Conservation (phyloP, 2,329 filamentous ascomycete genomes). For the Diaporthe sp. region DNA sequence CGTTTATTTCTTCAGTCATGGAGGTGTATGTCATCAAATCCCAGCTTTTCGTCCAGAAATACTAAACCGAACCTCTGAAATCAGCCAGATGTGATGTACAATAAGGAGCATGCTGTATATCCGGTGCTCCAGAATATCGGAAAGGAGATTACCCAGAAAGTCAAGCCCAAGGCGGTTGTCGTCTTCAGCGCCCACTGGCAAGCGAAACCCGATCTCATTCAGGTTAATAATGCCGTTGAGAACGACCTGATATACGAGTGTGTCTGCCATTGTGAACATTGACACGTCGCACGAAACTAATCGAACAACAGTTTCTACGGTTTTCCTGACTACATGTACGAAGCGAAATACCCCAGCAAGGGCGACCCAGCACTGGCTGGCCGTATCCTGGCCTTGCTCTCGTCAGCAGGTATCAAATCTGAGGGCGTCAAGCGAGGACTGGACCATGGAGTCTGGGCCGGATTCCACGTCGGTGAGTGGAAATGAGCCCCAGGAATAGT, state of each 20-base stretch:
- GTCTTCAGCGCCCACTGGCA: slow-evolving; percentile 87
- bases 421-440: slow-evolving; percentile 73
- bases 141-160: slow-evolving; percentile 75
- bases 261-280: background rate
- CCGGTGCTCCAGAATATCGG: slow-evolving; percentile 74
- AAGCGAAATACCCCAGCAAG: slow-evolving; percentile 73
- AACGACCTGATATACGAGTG: slow-evolving; percentile 77
- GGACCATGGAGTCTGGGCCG: slow-evolving; percentile 82
- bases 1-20: slow-evolving; percentile 65
- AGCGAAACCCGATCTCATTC: slow-evolving; percentile 65
- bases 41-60: background rate
- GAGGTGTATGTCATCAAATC: slow-evolving; percentile 54
- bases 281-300: slow-evolving; percentile 37
- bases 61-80: background rate
- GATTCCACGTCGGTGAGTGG: slow-evolving; percentile 65
- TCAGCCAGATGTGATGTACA: slow-evolving; percentile 76
- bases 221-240: slow-evolving; percentile 75
- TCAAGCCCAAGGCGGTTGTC: slow-evolving; percentile 79
- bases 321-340: slow-evolving; percentile 78
- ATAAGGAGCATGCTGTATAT: slow-evolving; percentile 77
- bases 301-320: slow-evolving; percentile 68
- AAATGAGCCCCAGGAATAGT: background rate
- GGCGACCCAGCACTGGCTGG: slow-evolving; percentile 72
- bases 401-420: slow-evolving; percentile 69
- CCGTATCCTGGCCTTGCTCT: slow-evolving; percentile 67